A percentile compares a stretch with the other conserved stretches of the same genome.
phyloP scores from a whole-genome alignment of 192 early-diverging fungal species.

The Piromyces sp. region DNA sequence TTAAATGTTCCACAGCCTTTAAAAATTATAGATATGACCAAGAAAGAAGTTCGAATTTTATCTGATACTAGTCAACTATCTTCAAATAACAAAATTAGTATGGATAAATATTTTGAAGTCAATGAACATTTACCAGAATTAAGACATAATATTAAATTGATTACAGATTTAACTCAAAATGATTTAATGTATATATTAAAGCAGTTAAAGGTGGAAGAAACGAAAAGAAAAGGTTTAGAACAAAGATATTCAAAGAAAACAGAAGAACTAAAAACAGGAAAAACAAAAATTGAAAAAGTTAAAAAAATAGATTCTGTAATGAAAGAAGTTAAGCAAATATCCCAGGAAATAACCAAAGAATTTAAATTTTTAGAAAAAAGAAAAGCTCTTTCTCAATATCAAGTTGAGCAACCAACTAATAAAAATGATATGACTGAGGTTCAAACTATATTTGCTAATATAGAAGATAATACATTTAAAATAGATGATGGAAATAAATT shows the following conservation, averaged over 20 bases:
- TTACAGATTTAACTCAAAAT: slow-evolving; percentile 49
- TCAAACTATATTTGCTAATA: slow-evolving; percentile 6
- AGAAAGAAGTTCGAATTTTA: slow-evolving; percentile 29
- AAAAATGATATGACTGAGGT: neutral
- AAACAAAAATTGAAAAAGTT: slow-evolving; percentile 15
- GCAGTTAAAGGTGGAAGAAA: slow-evolving; percentile 27
- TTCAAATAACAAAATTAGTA: slow-evolving; percentile 24
- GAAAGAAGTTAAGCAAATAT: slow-evolving; percentile 2
- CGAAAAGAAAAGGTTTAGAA: slow-evolving; percentile 2
- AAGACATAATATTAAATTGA: slow-evolving; percentile 51
- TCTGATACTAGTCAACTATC: slow-evolving; percentile 14
- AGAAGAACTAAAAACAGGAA: slow-evolving; percentile 16
- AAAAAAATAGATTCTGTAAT: slow-evolving; percentile 18
- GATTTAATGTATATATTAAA: slow-evolving; percentile 47
- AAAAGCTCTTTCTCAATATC: neutral
- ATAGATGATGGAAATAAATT: slow-evolving; percentile 6
- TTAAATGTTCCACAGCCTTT: slow-evolving; percentile 13
- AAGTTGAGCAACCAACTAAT: neutral
- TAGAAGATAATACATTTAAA: slow-evolving; percentile 10
- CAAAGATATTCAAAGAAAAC: slow-evolving; percentile 11
- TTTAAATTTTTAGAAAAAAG: neutral
- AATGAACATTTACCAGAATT: slow-evolving; percentile 52
- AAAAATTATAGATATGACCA: slow-evolving; percentile 78
- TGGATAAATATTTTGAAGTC: slow-evolving; percentile 20
- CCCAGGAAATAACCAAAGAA: neutral